A percentile compares a stretch with the other conserved stretches of the same genome.
Conservation (phyloP, 352 stramenopile genomes). For the Phytophthora capsici region DNA sequence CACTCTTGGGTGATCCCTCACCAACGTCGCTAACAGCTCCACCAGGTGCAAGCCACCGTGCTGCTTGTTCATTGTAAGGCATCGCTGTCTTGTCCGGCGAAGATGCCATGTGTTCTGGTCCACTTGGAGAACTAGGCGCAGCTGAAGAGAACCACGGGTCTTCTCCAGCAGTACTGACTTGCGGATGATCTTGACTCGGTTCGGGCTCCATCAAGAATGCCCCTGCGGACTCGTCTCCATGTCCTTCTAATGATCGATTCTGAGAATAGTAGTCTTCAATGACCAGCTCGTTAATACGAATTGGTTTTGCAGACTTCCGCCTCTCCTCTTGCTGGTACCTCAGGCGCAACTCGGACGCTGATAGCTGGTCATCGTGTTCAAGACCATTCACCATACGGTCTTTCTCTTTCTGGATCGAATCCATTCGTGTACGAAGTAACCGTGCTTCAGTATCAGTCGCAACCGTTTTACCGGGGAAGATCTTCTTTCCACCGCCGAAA, state of each 20-base stretch:
- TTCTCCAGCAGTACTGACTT: slow-evolving; percentile 12
- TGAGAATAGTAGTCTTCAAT: slow-evolving; percentile 88
- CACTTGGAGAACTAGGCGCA: slow-evolving; percentile 20
- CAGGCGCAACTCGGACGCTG: slow-evolving; percentile 55
- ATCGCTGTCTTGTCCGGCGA: slow-evolving; percentile 53
- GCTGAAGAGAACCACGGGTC: slow-evolving; percentile 74
- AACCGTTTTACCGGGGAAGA: slow-evolving; percentile 68
- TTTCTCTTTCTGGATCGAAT: slow-evolving; percentile 83
- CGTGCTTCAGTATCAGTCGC: slow-evolving; percentile 87
- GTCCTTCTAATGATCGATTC: slow-evolving; percentile 24
- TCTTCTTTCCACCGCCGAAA: slow-evolving; percentile 67
- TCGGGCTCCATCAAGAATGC: slow-evolving; percentile 67
- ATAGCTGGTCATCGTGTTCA: slow-evolving; percentile 61
- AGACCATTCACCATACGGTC: slow-evolving; percentile 56
- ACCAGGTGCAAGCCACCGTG: slow-evolving; percentile 61
- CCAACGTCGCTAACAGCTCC: slow-evolving; percentile 12
- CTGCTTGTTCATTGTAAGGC: slow-evolving; percentile 61
- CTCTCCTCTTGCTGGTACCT: slow-evolving; percentile 59
- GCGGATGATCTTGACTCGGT: slow-evolving; percentile 1
- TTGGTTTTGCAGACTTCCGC: slow-evolving; percentile 36
- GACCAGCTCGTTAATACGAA: slow-evolving; percentile 85
- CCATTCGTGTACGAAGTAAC: slow-evolving; percentile 71
- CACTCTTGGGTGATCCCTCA: slow-evolving; percentile 15
- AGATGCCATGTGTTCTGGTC: slow-evolving; percentile 38
- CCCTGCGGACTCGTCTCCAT: slow-evolving; percentile 39